These are phyloP conservation scores for Elongisporangium undulatum DNA, from an alignment of 352 stramenopile genomes.

Conservation along the genomic window DNA sequence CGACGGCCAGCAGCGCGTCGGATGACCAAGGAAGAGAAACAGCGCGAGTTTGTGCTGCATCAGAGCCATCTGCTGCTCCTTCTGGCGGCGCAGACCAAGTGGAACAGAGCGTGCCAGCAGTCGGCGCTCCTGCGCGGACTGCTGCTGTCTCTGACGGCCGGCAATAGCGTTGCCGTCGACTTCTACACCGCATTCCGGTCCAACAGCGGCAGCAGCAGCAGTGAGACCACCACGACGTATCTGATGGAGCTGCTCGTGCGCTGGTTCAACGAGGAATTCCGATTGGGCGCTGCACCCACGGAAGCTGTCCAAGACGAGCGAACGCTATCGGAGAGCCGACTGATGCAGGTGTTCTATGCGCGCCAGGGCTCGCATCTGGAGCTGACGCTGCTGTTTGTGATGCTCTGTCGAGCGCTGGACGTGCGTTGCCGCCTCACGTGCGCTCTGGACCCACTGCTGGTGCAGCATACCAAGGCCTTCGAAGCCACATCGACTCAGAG, in stretches of 20 bases:
- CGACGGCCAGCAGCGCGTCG: constrained; percentile 27
- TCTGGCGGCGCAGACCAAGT: constrained; percentile 40
- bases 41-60: constrained; percentile 54
- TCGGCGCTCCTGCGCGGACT: constrained; percentile 45
- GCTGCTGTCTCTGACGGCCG: constrained; percentile 53
- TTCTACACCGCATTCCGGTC: constrained; percentile 19
- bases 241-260: constrained; percentile 58
- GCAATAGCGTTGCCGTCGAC: constrained; percentile 21
- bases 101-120: constrained; percentile 29
- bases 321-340: constrained; percentile 32
- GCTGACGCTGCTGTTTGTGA: constrained; percentile 57
- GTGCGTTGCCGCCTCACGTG: constrained; percentile 51
- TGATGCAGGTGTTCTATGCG: constrained; percentile 50
- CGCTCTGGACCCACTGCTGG: constrained; percentile 43
- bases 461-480: constrained; percentile 40
- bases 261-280: constrained; percentile 62
- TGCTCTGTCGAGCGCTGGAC: constrained; percentile 46
- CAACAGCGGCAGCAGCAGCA: constrained; percentile 22
- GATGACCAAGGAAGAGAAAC: constrained; percentile 62
- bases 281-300: constrained; percentile 1
- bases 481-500: constrained; percentile 16
- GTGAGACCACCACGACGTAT: constrained; percentile 39
- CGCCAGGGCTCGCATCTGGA: constrained; percentile 40
- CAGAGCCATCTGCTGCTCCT: constrained; percentile 68
- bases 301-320: constrained; percentile 7